These are phyloP conservation scores for Ustilago sp. DNA, from an alignment of 1,284 basidiomycete genomes.

Conservation along the genomic window DNA sequence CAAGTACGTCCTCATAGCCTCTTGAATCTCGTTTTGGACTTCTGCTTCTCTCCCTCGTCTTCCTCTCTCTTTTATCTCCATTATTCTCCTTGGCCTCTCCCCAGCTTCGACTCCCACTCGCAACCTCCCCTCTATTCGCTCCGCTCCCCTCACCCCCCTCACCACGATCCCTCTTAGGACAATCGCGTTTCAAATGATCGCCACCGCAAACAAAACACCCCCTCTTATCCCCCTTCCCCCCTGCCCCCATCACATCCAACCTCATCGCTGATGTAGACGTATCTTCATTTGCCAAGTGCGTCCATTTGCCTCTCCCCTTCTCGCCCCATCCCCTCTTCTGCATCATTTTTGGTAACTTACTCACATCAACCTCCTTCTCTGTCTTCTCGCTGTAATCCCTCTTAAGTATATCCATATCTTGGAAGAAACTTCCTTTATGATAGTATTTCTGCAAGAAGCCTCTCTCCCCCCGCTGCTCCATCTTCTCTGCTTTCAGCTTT, in stretches of 20 bases:
- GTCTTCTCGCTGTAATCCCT: conserved; percentile 92
- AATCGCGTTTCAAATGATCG: conserved; percentile 66
- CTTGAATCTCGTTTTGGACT: conserved; percentile 21
- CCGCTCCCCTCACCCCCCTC: conserved; percentile 22
- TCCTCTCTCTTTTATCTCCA: neutral
- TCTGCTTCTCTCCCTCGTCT: conserved; percentile 16
- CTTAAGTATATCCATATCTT: conserved; percentile 87
- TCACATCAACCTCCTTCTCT: conserved; percentile 82
- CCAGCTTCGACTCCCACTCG: neutral
- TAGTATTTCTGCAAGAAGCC: conserved; percentile 98
- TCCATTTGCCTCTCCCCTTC: conserved; percentile 82
- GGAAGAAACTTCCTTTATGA: conserved; percentile 98
- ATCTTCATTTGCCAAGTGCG: conserved; percentile 90
- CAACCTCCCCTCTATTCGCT: conserved; percentile 8
- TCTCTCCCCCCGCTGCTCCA: conserved; percentile 81
- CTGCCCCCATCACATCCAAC: conserved; percentile 51
- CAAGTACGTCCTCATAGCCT: neutral
- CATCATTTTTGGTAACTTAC: conserved; percentile 90
- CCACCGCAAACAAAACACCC: conserved; percentile 85
- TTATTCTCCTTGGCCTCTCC: neutral
- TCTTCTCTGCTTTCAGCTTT: conserved; percentile 21
- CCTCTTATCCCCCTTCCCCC: conserved; percentile 71
- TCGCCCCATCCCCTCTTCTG: conserved; percentile 97
- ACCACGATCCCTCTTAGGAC: conserved; percentile 50
- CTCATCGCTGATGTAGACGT: conserved; percentile 73